phyloP scores from a whole-genome alignment of 257 asterid species.

The Solanum corneliomulleri region DNA sequence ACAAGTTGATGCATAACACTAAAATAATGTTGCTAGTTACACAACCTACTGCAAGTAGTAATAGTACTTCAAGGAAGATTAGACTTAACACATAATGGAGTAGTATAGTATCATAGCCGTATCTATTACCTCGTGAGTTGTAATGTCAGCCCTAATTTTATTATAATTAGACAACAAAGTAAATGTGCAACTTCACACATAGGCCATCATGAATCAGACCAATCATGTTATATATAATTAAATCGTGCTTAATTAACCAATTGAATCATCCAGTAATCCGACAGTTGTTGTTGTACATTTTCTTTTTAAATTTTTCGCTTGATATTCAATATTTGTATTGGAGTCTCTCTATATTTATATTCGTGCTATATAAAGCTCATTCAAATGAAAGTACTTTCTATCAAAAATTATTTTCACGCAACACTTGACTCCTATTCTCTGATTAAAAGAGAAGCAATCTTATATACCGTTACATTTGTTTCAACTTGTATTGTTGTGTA shows the following conservation, averaged over 20 bases:
- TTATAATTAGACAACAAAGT: neutral
- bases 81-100: neutral
- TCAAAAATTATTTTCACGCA: no score
- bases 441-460: no score
- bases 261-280: neutral
- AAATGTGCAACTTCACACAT: neutral
- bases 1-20: neutral
- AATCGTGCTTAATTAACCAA: neutral
- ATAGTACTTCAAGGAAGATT: neutral
- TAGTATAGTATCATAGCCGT: neutral
- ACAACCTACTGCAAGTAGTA: neutral
- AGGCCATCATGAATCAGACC: neutral
- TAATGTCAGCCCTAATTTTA: neutral
- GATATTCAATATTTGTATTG: fast-evolving
- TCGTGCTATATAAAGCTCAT: neutral
- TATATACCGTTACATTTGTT: neutral
- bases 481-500: neutral
- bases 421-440: fast-evolving
- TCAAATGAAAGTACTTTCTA: no score
- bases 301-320: neutral
- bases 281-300: neutral
- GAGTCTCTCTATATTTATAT: no score
- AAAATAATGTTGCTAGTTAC: neutral
- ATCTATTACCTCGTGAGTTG: neutral
- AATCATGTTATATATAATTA: neutral